Percentiles rank a stretch among this genome's conserved stretches.
Evolutionary conservation across 805 yeast genomes (phyloP).

Genomic region (Barnettozyma sp.): DNA sequence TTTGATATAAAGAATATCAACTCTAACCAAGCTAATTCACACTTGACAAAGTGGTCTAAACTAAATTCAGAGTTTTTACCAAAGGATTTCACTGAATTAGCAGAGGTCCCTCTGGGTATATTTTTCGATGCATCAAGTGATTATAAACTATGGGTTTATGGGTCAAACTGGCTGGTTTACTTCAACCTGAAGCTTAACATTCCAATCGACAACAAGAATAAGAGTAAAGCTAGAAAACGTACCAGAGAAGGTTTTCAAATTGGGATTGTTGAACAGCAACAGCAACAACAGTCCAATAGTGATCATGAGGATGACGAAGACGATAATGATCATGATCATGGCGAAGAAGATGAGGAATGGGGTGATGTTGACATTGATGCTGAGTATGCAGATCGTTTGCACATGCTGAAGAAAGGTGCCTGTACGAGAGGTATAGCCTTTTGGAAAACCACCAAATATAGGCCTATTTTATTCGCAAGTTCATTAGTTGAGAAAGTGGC

Average conservation of each 20-base stretch:
- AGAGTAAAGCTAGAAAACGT: conserved; percentile 34
- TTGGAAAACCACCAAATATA: conserved; percentile 72
- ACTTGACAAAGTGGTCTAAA: conserved; percentile 71
- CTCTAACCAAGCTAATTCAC: conserved; percentile 12
- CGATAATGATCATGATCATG: conserved; percentile 23
- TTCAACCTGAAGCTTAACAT: conserved; percentile 57
- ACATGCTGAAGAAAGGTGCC: conserved; percentile 18
- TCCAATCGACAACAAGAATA: conserved; percentile 34
- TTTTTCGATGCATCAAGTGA: conserved; percentile 40
- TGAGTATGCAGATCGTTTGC: conserved; percentile 7
- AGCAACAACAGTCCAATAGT: too few species aligned
- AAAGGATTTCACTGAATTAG: conserved; percentile 44
- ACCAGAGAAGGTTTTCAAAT: conserved; percentile 37
- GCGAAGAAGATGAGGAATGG: conserved; percentile 25
- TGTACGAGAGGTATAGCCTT: conserved; percentile 40
- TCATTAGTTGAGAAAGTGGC: conserved; percentile 34
- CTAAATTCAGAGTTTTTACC: conserved; percentile 73
- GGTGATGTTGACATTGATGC: conserved; percentile 10
- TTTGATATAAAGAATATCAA: conserved; percentile 34
- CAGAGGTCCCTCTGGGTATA: conserved; percentile 69
- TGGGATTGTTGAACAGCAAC: conserved; percentile 33
- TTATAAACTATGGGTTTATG: conserved; percentile 74
- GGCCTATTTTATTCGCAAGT: conserved; percentile 60
- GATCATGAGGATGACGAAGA: conserved; percentile 23
- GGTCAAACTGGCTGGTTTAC: conserved; percentile 72